These are phyloP conservation scores for Sideroxylon spinosum DNA, from an alignment of 179 eudicot species.

Conservation along the genomic window DNA sequence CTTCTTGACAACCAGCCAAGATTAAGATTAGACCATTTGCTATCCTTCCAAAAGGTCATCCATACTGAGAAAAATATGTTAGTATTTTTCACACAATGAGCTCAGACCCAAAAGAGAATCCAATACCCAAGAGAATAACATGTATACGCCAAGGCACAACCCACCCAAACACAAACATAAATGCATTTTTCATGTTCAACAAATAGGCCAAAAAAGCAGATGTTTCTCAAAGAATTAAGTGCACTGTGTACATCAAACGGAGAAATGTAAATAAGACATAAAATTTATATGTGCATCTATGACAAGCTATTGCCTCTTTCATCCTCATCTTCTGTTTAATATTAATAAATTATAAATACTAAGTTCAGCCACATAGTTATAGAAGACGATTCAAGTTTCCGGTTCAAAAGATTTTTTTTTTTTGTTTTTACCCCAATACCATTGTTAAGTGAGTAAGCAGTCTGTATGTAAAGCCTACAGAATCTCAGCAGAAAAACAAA, in stretches of 20 bases:
- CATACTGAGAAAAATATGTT: background rate
- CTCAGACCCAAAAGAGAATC: background rate
- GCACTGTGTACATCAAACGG: background rate
- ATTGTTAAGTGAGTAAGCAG: background rate
- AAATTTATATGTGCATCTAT: background rate
- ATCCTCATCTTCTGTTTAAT: background rate
- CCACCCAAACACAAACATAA: background rate
- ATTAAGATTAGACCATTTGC: background rate
- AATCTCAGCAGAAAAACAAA: background rate
- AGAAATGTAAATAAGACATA: background rate
- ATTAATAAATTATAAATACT: no score
- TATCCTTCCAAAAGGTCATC: background rate
- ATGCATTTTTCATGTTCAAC: background rate
- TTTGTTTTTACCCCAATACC: background rate
- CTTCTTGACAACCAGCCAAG: slow-evolving; percentile 9
- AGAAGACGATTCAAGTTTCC: background rate
- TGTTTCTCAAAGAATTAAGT: background rate
- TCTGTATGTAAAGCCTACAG: background rate
- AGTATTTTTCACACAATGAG: background rate
- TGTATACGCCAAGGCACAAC: background rate
- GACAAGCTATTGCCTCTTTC: background rate
- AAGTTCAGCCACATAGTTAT: background rate
- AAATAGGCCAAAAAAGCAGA: background rate
- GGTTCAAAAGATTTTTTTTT: background rate
- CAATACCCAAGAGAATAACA: background rate